A percentile compares a stretch with the other conserved stretches of the same genome.
phyloP scores from a whole-genome alignment of 768 basidiomycete genomes.

The Suillus brevipes region DNA sequence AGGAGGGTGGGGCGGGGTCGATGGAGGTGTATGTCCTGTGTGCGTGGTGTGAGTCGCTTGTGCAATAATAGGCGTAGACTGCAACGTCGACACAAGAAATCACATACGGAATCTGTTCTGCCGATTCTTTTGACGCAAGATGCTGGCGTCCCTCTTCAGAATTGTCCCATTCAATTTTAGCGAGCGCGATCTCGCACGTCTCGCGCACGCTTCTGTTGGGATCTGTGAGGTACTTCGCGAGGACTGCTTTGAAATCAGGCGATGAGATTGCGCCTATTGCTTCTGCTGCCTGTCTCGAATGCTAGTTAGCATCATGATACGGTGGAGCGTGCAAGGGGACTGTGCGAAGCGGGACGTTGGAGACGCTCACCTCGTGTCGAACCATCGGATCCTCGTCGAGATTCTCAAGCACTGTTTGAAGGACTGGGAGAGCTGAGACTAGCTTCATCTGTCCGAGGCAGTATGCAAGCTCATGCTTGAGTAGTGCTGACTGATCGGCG shows the following conservation, averaged over 20 bases:
- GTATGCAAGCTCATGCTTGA: conserved; percentile 98
- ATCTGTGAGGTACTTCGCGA: conserved; percentile 73
- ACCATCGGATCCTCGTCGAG: conserved; percentile 89
- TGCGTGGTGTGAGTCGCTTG: conserved; percentile 1
- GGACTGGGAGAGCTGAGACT: conserved; percentile 68
- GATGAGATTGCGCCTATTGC: conserved; percentile 94
- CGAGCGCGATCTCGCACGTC: conserved; percentile 96
- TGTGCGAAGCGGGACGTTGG: neutral
- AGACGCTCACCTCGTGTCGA: conserved; percentile 78
- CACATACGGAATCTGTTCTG: conserved; percentile 41
- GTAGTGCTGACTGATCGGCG: conserved; percentile 79
- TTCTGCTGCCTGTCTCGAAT: conserved; percentile 79
- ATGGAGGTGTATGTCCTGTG: conserved; percentile 75
- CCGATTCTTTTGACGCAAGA: conserved; percentile 30
- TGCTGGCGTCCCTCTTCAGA: conserved; percentile 69
- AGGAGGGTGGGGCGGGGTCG: conserved; percentile 85
- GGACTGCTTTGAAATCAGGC: conserved; percentile 59
- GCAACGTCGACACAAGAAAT: neutral
- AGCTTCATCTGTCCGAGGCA: conserved; percentile 91
- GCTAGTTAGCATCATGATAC: conserved; percentile 12
- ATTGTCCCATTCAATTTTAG: conserved; percentile 91
- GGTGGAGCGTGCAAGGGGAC: neutral
- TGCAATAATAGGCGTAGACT: neutral
- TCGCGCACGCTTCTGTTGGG: conserved; percentile 77
- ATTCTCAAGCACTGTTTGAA: conserved; percentile 76